A percentile compares a stretch with the other conserved stretches of the same genome.
phyloP scores from a whole-genome alignment of 768 basidiomycete species.

The Boletus coccyginus region DNA sequence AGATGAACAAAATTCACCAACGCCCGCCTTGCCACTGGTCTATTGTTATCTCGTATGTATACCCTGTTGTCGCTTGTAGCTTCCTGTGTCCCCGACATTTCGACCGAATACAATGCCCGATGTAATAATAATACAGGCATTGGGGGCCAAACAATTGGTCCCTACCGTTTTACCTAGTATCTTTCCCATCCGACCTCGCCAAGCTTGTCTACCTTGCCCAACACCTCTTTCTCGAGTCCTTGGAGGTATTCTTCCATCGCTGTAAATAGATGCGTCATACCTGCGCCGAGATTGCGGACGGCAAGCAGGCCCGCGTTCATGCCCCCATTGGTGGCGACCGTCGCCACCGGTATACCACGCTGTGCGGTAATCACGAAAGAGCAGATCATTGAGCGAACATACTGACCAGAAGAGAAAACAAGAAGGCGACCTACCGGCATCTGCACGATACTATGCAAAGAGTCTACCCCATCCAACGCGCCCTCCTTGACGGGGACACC shows the following conservation, averaged over 20 bases:
- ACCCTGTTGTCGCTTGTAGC: neutral
- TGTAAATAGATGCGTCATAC: slow-evolving; percentile 60
- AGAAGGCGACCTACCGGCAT: slow-evolving; percentile 79
- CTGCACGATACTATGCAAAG: slow-evolving; percentile 96
- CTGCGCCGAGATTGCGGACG: slow-evolving; percentile 80
- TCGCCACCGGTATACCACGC: slow-evolving; percentile 97
- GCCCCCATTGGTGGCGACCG: slow-evolving; percentile 94
- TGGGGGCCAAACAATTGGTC: no score
- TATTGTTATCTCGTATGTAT: neutral
- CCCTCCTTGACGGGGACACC: slow-evolving; percentile 98
- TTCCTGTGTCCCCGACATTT: neutral
- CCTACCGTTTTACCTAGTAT: slow-evolving; percentile 51
- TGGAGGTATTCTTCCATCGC: slow-evolving; percentile 76
- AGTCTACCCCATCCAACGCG: slow-evolving; percentile 91
- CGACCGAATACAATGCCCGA: no score
- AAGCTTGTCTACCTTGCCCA: slow-evolving; percentile 74
- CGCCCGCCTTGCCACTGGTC: neutral
- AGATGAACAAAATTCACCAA: neutral
- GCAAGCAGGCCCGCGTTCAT: slow-evolving; percentile 93
- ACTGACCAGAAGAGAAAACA: neutral
- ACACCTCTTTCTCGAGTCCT: slow-evolving; percentile 68
- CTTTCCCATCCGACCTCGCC: slow-evolving; percentile 83
- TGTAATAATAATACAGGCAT: neutral
- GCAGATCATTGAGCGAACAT: neutral
- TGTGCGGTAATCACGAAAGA: slow-evolving; percentile 28